Conservation (phyloP, 352 stramenopile species). For the Phytopythium ostracodes region DNA sequence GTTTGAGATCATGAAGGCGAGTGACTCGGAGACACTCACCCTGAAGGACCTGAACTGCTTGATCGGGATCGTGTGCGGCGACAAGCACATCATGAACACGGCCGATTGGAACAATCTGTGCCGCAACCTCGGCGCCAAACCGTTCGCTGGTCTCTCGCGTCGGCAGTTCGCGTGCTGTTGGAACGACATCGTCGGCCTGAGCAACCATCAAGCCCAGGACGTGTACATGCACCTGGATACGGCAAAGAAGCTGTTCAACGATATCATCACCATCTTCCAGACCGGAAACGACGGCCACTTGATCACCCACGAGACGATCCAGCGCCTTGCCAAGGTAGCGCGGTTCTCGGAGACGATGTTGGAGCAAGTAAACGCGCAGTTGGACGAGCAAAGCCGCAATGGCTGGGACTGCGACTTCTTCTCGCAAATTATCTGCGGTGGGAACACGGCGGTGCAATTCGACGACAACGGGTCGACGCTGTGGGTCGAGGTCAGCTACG, state of each 20-base stretch:
- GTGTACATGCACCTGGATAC: constrained; percentile 45
- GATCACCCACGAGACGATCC: constrained; percentile 35
- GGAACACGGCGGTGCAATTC: constrained; percentile 24
- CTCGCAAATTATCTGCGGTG: constrained; percentile 34
- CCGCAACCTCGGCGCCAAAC: constrained; percentile 27
- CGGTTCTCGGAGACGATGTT: constrained; percentile 21
- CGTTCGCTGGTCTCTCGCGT: constrained; percentile 29
- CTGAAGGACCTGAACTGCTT: constrained; percentile 33
- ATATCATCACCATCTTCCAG: constrained; percentile 45
- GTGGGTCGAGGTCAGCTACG: constrained; percentile 51
- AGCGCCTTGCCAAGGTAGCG: constrained; percentile 25
- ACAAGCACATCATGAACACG: constrained; percentile 20
- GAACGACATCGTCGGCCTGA: constrained; percentile 40
- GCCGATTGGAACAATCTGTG: constrained; percentile 35
- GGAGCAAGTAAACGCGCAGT: constrained; percentile 17
- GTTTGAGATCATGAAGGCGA: constrained; percentile 41
- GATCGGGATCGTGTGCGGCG: constrained; percentile 31
- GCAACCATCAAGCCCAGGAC: constrained; percentile 33
- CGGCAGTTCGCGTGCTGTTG: constrained; percentile 56
- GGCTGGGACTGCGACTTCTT: constrained; percentile 38
- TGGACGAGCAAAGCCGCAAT: constrained; percentile 12
- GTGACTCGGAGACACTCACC: constrained; percentile 18
- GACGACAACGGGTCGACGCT: constrained; percentile 33
- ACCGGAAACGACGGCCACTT: constrained; percentile 20
- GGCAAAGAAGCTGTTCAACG: constrained; percentile 36